phyloP scores from a whole-genome alignment of 1,284 basidiomycete species.

The Sanghuangporus baumii region DNA sequence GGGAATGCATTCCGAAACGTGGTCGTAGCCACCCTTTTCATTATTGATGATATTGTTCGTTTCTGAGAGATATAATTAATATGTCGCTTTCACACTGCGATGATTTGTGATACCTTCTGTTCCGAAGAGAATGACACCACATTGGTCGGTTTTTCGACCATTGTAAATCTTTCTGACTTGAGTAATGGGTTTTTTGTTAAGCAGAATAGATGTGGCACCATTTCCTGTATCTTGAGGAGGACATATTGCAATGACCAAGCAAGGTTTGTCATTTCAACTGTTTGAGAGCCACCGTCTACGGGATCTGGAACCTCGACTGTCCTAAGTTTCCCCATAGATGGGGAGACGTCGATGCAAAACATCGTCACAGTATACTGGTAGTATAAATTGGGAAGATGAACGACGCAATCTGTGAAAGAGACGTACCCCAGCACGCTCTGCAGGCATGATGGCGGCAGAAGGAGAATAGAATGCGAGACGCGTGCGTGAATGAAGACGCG shows the following conservation, averaged over 20 bases:
- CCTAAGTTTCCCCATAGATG: slow-evolving; percentile 71
- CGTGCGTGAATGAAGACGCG: not conserved
- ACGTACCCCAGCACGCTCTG: slow-evolving; percentile 71
- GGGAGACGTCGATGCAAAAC: slow-evolving; percentile 84
- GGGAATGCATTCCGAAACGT: slow-evolving; percentile 73
- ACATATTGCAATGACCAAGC: slow-evolving; percentile 82
- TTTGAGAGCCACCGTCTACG: slow-evolving; percentile 43
- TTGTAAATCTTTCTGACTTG: slow-evolving; percentile 64
- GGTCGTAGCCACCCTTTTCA: slow-evolving; percentile 63
- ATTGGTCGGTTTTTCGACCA: slow-evolving; percentile 87
- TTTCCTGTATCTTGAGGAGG: slow-evolving; percentile 84
- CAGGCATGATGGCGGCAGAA: slow-evolving; percentile 47
- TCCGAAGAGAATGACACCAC: slow-evolving; percentile 82
- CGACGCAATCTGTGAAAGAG: not conserved
- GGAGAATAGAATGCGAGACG: not conserved
- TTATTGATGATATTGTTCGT: slow-evolving; percentile 72
- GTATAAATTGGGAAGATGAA: not conserved
- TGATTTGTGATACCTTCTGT: slow-evolving; percentile 51
- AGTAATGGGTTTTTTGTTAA: slow-evolving; percentile 2
- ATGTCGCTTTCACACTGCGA: not conserved
- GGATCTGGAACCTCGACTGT: slow-evolving; percentile 52
- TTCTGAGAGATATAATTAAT: slow-evolving; percentile 34
- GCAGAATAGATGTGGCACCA: slow-evolving; percentile 43
- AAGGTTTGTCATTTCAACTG: slow-evolving; percentile 65
- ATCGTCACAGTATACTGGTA: slow-evolving; percentile 73